Evolutionary conservation across 352 stramenopile genomes (phyloP).

Genomic region (Phytophthora sp.): DNA sequence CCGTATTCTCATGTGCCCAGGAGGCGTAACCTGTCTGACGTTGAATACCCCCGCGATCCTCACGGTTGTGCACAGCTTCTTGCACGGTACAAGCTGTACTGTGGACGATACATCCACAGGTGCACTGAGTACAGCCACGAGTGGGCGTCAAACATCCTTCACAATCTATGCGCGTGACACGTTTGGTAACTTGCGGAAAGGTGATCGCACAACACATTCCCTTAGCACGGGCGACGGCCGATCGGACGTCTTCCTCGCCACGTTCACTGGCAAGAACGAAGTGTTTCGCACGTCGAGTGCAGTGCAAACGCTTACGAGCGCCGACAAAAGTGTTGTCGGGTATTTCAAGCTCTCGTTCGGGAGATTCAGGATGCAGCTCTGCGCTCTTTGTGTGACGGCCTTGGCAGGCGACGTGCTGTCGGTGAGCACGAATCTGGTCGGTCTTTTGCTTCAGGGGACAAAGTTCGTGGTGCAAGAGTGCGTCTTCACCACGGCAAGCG

Average conservation of each 20-base stretch:
- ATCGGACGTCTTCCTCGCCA: conserved; percentile 93
- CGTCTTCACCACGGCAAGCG: conserved; percentile 60
- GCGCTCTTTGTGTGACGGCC: conserved; percentile 57
- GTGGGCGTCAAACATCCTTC: conserved; percentile 88
- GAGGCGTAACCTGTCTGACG: conserved; percentile 47
- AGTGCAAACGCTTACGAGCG: conserved; percentile 71
- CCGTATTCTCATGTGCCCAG: conserved; percentile 91
- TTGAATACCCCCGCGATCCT: conserved; percentile 68
- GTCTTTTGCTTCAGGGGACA: conserved; percentile 50
- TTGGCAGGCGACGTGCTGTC: conserved; percentile 60
- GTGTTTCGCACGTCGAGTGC: conserved; percentile 88
- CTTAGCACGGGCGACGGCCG: conserved; percentile 77
- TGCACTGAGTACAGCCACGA: conserved; percentile 80
- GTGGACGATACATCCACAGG: conserved; percentile 73
- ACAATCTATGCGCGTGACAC: conserved; percentile 89
- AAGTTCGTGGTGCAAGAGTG: conserved; percentile 80
- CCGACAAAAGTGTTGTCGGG: conserved; percentile 34
- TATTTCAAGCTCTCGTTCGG: conserved; percentile 83
- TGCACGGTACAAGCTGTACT: conserved; percentile 90
- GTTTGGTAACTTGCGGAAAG: conserved; percentile 93
- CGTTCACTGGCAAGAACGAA: conserved; percentile 71
- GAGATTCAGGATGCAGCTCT: conserved; percentile 59
- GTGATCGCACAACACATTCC: conserved; percentile 72
- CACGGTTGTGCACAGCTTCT: conserved; percentile 87
- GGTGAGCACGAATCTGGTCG: conserved; percentile 67